Conservation (phyloP, 805 yeast genomes). For the Blastobotrys mokoenaii region DNA sequence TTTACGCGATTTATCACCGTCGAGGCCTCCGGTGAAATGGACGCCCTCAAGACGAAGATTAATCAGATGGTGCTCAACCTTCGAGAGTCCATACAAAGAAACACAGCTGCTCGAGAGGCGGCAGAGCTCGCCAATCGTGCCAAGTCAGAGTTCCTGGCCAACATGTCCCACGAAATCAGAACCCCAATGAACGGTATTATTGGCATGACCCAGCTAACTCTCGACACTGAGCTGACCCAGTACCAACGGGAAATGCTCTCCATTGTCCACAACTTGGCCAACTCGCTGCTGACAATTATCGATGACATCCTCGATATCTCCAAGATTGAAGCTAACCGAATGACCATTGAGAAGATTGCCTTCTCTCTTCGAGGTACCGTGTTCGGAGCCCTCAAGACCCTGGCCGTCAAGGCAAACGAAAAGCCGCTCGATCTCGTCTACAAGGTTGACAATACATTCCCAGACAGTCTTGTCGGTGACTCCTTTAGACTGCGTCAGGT, state of each 20-base stretch:
- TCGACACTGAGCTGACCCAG: conserved; percentile 83
- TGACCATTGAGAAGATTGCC: conserved; percentile 87
- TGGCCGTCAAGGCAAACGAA: conserved; percentile 85
- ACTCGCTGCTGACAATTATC: conserved; percentile 74
- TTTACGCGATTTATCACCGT: conserved; percentile 85
- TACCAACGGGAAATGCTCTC: conserved; percentile 88
- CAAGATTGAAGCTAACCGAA: conserved; percentile 86
- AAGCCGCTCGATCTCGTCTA: conserved; percentile 73
- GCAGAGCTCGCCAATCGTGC: conserved; percentile 87
- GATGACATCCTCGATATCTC: conserved; percentile 89
- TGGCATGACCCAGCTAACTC: conserved; percentile 84
- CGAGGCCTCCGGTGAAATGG: conserved; percentile 89
- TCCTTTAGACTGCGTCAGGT: conserved; percentile 84
- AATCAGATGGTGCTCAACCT: conserved; percentile 80
- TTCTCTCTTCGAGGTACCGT: conserved; percentile 81
- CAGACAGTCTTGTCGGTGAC: conserved; percentile 81
- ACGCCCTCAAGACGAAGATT: conserved; percentile 43
- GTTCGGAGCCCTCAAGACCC: conserved; percentile 80
- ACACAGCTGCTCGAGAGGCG: conserved; percentile 90
- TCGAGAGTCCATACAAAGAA: conserved; percentile 83
- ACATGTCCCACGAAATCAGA: conserved; percentile 80
- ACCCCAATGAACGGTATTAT: conserved; percentile 91
- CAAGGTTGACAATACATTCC: conserved; percentile 79
- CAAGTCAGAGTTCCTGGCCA: conserved; percentile 83
- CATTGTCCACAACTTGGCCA: conserved; percentile 81